Evolutionary conservation across 371 early-diverging fungal species (phyloP).

Genomic region (Mortierella sp.): DNA sequence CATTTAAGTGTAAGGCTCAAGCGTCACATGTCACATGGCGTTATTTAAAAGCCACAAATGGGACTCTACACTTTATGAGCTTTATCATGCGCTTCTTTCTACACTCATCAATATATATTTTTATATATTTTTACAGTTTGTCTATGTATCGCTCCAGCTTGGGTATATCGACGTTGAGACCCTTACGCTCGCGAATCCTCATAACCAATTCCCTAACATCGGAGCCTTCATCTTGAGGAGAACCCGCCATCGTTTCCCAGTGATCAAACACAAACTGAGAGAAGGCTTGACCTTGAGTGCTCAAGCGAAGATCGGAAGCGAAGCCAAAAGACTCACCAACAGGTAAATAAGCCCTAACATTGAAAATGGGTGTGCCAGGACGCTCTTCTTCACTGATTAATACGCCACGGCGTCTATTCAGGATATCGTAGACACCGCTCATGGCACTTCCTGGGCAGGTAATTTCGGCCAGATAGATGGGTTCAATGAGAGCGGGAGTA

Average conservation of each 20-base stretch:
- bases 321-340: conserved; percentile 99
- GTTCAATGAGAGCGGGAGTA: conserved; percentile 97
- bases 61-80: too few species aligned
- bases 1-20: too few species aligned
- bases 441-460: conserved; percentile 96
- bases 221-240: conserved; percentile 72
- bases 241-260: conserved; percentile 84
- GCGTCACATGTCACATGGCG: too few species aligned
- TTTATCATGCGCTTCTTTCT: too few species aligned
- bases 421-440: conserved; percentile 98
- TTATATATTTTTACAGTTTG: conserved; percentile 74
- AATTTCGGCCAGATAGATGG: conserved; percentile 98
- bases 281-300: conserved; percentile 98
- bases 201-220: conserved; percentile 88
- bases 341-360: conserved; percentile 98
- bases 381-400: conserved; percentile 96
- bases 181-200: conserved; percentile 94
- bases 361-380: conserved; percentile 94
- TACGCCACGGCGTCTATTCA: conserved; percentile 98
- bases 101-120: too few species aligned
- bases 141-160: conserved; percentile 91
- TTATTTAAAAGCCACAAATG: too few species aligned
- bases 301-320: conserved; percentile 94
- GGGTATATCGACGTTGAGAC: conserved; percentile 87
- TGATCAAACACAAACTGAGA: conserved; percentile 90